Conservation (phyloP, 768 basidiomycete species). For the Termitomyces sp. region DNA sequence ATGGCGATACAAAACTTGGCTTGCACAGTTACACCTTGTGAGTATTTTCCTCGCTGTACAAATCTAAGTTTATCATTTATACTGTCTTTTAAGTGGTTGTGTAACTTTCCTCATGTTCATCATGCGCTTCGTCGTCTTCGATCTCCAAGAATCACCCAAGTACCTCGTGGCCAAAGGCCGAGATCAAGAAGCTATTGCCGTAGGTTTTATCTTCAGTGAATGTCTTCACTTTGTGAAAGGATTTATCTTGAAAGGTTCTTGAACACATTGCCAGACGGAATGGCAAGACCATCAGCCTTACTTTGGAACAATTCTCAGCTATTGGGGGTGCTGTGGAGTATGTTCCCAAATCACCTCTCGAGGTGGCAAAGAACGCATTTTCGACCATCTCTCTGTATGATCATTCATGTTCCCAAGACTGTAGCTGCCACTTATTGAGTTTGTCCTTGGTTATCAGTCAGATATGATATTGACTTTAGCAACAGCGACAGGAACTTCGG, state of each 20-base stretch:
- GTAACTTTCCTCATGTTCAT: slow-evolving; percentile 55
- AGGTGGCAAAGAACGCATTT: slow-evolving; percentile 33
- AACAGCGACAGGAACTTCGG: no score
- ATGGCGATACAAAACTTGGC: background rate
- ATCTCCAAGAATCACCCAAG: slow-evolving; percentile 61
- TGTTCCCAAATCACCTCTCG: slow-evolving; percentile 22
- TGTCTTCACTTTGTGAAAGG: background rate
- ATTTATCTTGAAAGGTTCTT: slow-evolving; percentile 35
- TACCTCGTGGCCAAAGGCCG: slow-evolving; percentile 58
- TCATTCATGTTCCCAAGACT: background rate
- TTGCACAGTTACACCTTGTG: slow-evolving; percentile 37
- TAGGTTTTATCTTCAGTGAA: slow-evolving; percentile 17
- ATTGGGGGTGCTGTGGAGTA: slow-evolving; percentile 22
- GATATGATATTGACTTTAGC: no score
- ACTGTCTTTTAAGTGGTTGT: slow-evolving; percentile 31
- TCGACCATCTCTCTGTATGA: slow-evolving; percentile 40
- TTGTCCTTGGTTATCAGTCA: background rate
- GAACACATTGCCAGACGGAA: slow-evolving; percentile 50
- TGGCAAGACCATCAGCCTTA: slow-evolving; percentile 43
- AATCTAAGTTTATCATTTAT: background rate
- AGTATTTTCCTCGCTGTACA: slow-evolving; percentile 8
- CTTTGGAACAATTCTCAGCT: slow-evolving; percentile 39
- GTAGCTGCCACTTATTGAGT: background rate
- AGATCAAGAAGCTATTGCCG: slow-evolving; percentile 54
- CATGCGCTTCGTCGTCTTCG: slow-evolving; percentile 55